phyloP scores from a whole-genome alignment of 257 asterid species.

The Penstemon barbatus region DNA sequence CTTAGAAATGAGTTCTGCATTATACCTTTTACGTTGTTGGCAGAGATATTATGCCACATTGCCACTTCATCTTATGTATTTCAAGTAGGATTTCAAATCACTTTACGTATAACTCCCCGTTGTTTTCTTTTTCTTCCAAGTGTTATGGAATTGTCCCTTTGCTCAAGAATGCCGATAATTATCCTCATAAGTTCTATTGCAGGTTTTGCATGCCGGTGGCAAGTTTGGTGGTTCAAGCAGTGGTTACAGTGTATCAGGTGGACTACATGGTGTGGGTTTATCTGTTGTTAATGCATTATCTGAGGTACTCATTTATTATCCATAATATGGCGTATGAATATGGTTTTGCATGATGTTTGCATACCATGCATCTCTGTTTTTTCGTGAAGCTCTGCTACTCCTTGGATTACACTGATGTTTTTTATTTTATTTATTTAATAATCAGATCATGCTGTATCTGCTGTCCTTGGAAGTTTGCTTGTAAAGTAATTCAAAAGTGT shows the following conservation, averaged over 20 bases:
- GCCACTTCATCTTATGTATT: neutral
- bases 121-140: neutral
- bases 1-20: neutral
- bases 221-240: slow-evolving; percentile 98
- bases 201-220: slow-evolving; percentile 99
- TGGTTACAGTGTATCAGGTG: slow-evolving; percentile 98
- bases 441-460: too few relatives aligned
- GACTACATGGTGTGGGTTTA: slow-evolving; percentile 96
- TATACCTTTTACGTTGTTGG: neutral
- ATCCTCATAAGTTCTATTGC: slow-evolving; percentile 38
- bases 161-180: slow-evolving; percentile 21
- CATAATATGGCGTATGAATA: slow-evolving; percentile 5
- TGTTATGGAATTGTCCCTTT: slow-evolving; percentile 25
- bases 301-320: slow-evolving; percentile 56
- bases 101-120: neutral
- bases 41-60: neutral
- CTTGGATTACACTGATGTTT: neutral
- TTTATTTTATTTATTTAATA: neutral
- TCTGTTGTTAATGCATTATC: slow-evolving; percentile 98
- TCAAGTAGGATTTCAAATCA: neutral
- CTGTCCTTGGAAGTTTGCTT: too few relatives aligned
- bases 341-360: slow-evolving; percentile 11
- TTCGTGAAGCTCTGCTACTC: slow-evolving; percentile 9
- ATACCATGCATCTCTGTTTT: neutral
- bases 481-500: too few relatives aligned